Conservation (phyloP, 208 protist species). For the Trypanosomatidae sp. region DNA sequence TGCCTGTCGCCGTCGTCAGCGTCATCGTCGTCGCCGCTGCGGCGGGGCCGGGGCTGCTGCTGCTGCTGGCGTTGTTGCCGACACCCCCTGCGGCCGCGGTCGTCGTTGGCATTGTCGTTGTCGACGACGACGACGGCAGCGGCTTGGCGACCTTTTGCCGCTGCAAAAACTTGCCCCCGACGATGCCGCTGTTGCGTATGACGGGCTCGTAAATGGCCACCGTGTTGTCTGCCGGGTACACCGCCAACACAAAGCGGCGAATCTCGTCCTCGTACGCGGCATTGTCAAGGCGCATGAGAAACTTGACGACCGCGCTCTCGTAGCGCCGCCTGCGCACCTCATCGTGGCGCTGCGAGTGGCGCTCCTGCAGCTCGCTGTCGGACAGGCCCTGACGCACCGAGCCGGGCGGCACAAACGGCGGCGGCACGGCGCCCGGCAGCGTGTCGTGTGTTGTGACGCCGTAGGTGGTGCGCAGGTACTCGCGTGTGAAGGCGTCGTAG, state of each 20-base stretch:
- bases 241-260: slow-evolving; percentile 83
- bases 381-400: slow-evolving; percentile 77
- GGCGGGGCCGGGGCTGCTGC: too few species aligned
- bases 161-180: slow-evolving; percentile 91
- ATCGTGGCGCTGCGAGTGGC: slow-evolving; percentile 32
- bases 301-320: slow-evolving; percentile 78
- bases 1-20: too few species aligned
- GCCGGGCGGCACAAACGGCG: slow-evolving; percentile 46
- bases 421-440: slow-evolving; percentile 43
- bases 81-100: background rate
- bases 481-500: slow-evolving; percentile 90
- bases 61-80: too few species aligned
- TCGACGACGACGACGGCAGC: too few species aligned
- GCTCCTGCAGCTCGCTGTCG: slow-evolving; percentile 76
- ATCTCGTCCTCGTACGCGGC: slow-evolving; percentile 65
- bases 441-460: slow-evolving; percentile 45
- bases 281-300: slow-evolving; percentile 81
- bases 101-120: too few species aligned
- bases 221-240: slow-evolving; percentile 90
- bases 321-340: slow-evolving; percentile 82
- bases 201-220: slow-evolving; percentile 86
- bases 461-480: slow-evolving; percentile 67
- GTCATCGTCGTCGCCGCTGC: too few species aligned
- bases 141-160: slow-evolving; percentile 50
- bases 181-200: slow-evolving; percentile 89